Conservation (phyloP, 352 stramenopile genomes). For the Elongisporangium prolatum region DNA sequence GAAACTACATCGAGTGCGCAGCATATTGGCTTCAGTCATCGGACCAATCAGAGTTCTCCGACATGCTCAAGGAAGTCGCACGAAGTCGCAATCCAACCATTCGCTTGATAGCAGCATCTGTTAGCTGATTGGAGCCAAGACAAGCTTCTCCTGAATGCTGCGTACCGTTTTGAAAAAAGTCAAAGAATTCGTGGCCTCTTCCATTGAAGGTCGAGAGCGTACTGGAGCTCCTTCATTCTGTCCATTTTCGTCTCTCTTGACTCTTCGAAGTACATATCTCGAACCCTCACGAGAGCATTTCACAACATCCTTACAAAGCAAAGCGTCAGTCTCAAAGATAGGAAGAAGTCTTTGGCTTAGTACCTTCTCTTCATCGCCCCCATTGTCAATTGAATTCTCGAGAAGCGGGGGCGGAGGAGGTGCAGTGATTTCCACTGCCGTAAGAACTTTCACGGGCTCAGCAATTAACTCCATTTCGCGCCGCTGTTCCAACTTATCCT, state of each 20-base stretch:
- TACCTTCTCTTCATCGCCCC: too few species aligned
- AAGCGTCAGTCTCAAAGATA: too few species aligned
- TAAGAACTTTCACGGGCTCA: conserved; percentile 74
- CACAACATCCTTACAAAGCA: too few species aligned
- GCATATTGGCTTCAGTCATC: too few species aligned
- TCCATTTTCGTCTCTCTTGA: conserved; percentile 77
- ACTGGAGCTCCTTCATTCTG: conserved; percentile 12
- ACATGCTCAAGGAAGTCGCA: conserved; percentile 75
- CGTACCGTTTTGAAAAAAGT: conserved; percentile 58
- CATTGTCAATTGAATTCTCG: too few species aligned
- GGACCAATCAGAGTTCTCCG: conserved; percentile 85
- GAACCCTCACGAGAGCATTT: too few species aligned
- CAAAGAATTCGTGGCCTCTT: conserved; percentile 49
- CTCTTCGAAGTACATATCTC: too few species aligned
- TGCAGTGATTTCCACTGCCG: conserved; percentile 66
- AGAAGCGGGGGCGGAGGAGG: conserved; percentile 41
- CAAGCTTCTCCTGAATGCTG: neutral
- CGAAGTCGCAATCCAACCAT: conserved; percentile 74
- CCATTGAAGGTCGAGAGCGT: conserved; percentile 16
- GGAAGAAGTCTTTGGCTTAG: conserved; percentile 29
- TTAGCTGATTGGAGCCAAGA: conserved; percentile 6
- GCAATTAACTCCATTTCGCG: conserved; percentile 62
- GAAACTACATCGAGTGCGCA: too few species aligned
- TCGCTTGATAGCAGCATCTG: too few species aligned
- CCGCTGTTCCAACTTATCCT: conserved; percentile 76